Base-by-base conservation (phyloP, 176 grass and related monocot species). In the Aechmea fasciata region DNA sequence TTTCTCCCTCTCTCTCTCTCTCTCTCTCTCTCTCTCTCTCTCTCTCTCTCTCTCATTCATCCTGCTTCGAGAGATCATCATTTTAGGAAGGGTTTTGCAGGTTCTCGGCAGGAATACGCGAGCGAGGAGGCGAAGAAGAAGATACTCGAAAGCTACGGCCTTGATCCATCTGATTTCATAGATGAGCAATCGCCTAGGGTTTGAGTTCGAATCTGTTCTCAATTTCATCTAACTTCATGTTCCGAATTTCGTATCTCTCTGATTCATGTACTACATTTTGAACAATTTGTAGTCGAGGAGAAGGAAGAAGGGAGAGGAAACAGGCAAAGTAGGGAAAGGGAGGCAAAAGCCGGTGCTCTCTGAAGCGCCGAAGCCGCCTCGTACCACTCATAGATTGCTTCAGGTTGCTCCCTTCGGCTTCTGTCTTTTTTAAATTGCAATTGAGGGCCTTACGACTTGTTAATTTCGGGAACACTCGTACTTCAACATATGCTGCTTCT, bases 381-480 rank as follows among this genome's bases (percentile, higher is more conserved):
- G 88, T 47, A 87, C 85, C 68, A 96, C 88, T 55, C 92, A 96
- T 78, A 96, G 72, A 71, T 50, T 91, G 86, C 88, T 92, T 67
- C 92, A 96, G 92, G 92, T 96, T 22, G 19, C 33, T 18, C 25
- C 3, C 70, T 50, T 75, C 55, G 19, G 15, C 6, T 19, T 52
- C 64, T 23, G 0, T 23, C 1, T 23, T 23, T 23, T 23, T n/a
- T 22, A n/a, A n/a, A n/a, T 71, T 79, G 33, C 48, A 47, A 18
- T 72, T 52, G 3, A 50, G 19, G 20, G 66, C 18, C 15, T 48
- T 52, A 1, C 53, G 64, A 26, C 24, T 11, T 52, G 51, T 13
- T 52, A 65, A 13, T 15, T 29, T 64, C 4, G 5, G 4, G 33
- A 41, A 41, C 6, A 26, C 0, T 26, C 25, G 2, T 57, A 57